Evolutionary conservation across 73 alveolate species (phyloP).

Genomic region (Durusdinium trenchii): DNA sequence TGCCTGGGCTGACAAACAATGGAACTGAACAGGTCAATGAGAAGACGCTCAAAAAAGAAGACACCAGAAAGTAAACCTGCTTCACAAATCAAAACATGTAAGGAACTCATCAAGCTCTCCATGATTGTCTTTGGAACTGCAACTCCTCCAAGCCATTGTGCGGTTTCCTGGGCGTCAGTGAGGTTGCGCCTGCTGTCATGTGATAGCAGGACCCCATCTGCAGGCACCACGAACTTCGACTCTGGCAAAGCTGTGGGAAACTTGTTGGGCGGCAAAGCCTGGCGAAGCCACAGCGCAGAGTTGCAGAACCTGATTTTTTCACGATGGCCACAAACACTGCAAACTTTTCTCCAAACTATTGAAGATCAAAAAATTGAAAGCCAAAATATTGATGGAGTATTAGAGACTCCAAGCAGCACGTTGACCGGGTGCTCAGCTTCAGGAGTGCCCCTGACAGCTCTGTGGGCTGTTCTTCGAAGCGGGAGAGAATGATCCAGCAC

Average conservation of each 20-base stretch:
- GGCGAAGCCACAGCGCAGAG: not conserved
- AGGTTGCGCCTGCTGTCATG: not conserved
- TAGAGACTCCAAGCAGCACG: not conserved
- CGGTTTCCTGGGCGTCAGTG: constrained; percentile 1
- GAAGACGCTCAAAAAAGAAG: too few species aligned
- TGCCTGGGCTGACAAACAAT: too few species aligned
- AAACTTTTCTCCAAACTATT: not conserved
- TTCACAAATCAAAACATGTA: not conserved
- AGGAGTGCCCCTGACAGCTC: not conserved
- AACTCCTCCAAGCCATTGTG: not conserved
- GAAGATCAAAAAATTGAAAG: too few species aligned
- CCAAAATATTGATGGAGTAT: too few species aligned
- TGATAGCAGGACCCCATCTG: not conserved
- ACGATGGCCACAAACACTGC: not conserved
- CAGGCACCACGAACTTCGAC: not conserved
- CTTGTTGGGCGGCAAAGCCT: not conserved
- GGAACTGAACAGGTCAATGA: too few species aligned
- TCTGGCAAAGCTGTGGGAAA: not conserved
- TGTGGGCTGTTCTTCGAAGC: not conserved
- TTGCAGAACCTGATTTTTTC: not conserved
- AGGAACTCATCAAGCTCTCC: not conserved
- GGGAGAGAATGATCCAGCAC: not conserved
- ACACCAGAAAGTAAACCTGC: too few species aligned
- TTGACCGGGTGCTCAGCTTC: not conserved
- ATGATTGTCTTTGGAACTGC: not conserved